phyloP scores from a whole-genome alignment of 2,329 filamentous ascomycete species.

The Emergomyces africanus region DNA sequence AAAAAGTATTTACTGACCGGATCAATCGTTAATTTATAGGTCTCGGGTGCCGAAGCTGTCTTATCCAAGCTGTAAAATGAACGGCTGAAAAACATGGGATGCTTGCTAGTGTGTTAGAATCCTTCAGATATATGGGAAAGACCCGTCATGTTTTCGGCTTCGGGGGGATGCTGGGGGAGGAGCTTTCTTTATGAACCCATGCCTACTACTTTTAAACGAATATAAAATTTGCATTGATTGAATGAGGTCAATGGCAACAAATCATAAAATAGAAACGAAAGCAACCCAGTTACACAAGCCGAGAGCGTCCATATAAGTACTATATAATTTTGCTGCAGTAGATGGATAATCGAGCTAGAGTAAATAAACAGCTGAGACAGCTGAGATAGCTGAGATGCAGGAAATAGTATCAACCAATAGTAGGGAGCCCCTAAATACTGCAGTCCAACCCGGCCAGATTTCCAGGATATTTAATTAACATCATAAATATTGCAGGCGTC shows the following conservation, averaged over 20 bases:
- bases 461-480: no score
- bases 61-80: constrained; percentile 24
- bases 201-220: neutral
- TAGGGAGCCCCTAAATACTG: no score
- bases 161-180: neutral
- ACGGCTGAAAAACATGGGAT: neutral
- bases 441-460: no score
- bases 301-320: neutral
- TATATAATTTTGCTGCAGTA: neutral
- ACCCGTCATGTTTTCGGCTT: neutral
- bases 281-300: neutral
- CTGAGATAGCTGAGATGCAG: no score
- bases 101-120: neutral
- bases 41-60: constrained; percentile 27
- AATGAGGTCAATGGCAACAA: neutral
- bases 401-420: neutral
- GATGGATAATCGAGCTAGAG: neutral
- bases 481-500: no score
- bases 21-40: constrained; percentile 13
- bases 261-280: neutral
- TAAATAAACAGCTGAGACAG: no score
- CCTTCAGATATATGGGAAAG: neutral
- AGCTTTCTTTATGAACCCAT: neutral
- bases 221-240: neutral
- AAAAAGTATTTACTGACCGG: neutral